A percentile compares a stretch with the other conserved stretches of the same genome.
phyloP scores from a whole-genome alignment of 2,329 filamentous ascomycete species.

The Penicillium hordei region DNA sequence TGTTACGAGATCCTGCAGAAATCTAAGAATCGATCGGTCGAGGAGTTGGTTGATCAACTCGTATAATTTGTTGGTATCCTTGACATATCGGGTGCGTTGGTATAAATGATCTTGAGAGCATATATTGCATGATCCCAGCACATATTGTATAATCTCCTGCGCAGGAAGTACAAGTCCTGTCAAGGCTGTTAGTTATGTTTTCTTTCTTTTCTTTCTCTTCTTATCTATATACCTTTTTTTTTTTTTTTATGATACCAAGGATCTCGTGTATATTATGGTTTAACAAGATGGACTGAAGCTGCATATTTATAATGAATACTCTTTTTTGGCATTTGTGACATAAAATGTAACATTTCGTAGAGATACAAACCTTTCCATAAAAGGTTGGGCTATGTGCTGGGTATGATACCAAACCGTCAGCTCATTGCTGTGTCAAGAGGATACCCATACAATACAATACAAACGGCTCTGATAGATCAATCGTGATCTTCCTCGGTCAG shows the following conservation, averaged over 20 bases:
- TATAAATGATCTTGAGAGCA: neutral
- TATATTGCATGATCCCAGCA: neutral
- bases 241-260: conserved; percentile 28
- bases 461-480: conserved; percentile 38
- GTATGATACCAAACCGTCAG: neutral
- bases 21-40: conserved; percentile 34
- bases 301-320: conserved; percentile 12
- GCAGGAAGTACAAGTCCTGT: neutral
- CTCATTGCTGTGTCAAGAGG: neutral
- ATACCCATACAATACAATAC: neutral
- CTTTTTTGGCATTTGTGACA: neutral
- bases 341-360: neutral
- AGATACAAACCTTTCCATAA: neutral
- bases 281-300: conserved; percentile 9
- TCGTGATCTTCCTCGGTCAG: conserved; percentile 79
- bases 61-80: neutral
- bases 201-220: neutral
- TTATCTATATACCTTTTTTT: conserved; percentile 9
- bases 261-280: conserved; percentile 21
- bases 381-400: neutral
- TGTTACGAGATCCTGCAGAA: conserved; percentile 39
- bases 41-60: conserved; percentile 31
- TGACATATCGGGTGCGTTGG: neutral
- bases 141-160: neutral
- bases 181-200: neutral